These are phyloP conservation scores for Diphasiastrum complanatum DNA, from an alignment of 83 land plant genomes.

Conservation along the genomic window DNA sequence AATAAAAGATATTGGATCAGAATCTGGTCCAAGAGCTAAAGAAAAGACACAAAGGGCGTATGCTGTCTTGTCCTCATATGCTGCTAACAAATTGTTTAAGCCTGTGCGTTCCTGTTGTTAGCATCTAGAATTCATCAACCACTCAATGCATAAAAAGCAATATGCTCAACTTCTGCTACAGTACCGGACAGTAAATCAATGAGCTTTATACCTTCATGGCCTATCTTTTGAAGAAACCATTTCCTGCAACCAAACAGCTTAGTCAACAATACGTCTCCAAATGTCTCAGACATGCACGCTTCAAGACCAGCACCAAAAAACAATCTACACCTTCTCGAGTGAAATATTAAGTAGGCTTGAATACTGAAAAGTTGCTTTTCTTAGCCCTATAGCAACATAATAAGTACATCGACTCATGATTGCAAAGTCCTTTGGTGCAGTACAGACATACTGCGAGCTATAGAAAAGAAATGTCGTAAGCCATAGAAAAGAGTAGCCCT, in stretches of 20 bases:
- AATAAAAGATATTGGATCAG: conserved; percentile 71
- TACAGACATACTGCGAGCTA: too few relatives aligned
- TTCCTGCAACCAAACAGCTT: conserved; percentile 49
- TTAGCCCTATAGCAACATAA: too few relatives aligned
- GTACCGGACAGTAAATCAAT: background rate
- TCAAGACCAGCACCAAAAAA: too few relatives aligned
- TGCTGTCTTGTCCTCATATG: conserved; percentile 96
- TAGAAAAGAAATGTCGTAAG: too few relatives aligned
- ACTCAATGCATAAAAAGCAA: background rate
- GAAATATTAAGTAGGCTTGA: too few relatives aligned
- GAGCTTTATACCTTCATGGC: conserved; percentile 74
- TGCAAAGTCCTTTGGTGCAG: too few relatives aligned
- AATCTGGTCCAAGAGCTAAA: conserved; percentile 76
- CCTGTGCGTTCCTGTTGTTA: conserved; percentile 35
- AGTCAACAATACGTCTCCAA: background rate
- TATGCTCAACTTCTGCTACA: conserved; percentile 4
- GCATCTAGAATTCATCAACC: too few relatives aligned
- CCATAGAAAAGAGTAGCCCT: too few relatives aligned
- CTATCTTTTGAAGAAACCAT: conserved; percentile 90
- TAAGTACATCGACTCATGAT: too few relatives aligned
- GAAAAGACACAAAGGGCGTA: conserved; percentile 91
- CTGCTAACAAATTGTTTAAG: conserved; percentile 77
- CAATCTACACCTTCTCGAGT: too few relatives aligned
- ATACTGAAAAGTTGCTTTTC: too few relatives aligned
- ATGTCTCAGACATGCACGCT: too few relatives aligned